These are phyloP conservation scores for Talaromyces sp. DNA, from an alignment of 2,329 filamentous ascomycete genomes.

Conservation along the genomic window DNA sequence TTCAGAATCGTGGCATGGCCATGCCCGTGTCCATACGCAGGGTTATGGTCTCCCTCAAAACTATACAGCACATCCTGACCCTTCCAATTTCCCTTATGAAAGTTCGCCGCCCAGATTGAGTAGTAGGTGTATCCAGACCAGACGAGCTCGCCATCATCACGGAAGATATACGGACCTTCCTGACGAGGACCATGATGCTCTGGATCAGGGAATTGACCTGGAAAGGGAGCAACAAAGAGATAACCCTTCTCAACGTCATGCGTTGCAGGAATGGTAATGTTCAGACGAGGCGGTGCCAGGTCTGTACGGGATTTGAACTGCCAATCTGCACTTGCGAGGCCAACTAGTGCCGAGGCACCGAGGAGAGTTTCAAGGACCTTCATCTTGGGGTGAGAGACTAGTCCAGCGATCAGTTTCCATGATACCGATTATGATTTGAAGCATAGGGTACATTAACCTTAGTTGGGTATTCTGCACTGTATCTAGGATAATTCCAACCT, in stretches of 20 bases:
- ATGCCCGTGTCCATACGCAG: conserved; percentile 57
- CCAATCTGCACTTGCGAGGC: conserved; percentile 45
- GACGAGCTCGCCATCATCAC: conserved; percentile 57
- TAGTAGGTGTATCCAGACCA: conserved; percentile 61
- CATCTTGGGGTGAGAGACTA: conserved; percentile 22
- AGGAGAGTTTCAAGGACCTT: conserved; percentile 23
- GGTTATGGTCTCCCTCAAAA: conserved; percentile 59
- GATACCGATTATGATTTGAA: conserved; percentile 19
- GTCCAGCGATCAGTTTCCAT: conserved; percentile 31
- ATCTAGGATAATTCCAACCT: background rate
- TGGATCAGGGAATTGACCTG: conserved; percentile 27
- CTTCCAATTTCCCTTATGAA: conserved; percentile 52
- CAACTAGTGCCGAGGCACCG: conserved; percentile 20
- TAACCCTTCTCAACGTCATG: conserved; percentile 40
- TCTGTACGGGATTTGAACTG: conserved; percentile 53
- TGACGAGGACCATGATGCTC: conserved; percentile 48
- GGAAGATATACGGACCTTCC: conserved; percentile 59
- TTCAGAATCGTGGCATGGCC: conserved; percentile 58
- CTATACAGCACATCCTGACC: conserved; percentile 57
- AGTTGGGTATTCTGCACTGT: conserved; percentile 24
- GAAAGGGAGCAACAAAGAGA: conserved; percentile 43
- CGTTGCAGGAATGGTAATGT: conserved; percentile 44
- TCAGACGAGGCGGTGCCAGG: conserved; percentile 47
- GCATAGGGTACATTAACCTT: conserved; percentile 39
- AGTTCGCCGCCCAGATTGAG: conserved; percentile 58